Base-by-base conservation (phyloP, 371 early-diverging fungal species). In the Mucor piriformis region DNA sequence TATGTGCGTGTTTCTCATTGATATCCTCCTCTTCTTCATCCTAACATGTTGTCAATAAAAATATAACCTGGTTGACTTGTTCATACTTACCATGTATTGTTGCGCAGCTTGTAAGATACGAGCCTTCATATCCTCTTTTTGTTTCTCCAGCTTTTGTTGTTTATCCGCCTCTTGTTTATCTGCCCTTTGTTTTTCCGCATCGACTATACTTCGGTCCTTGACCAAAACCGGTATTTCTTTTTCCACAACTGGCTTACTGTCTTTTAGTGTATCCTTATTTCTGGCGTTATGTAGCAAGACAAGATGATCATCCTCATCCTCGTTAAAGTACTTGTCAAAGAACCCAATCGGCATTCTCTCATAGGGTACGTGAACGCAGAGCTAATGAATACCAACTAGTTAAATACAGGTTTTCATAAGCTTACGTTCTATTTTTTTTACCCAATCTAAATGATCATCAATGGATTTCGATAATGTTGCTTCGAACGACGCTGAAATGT, bases 311-410 rank as follows among this genome's bases (percentile, higher is more conserved):
- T 54, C 24, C 0, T 49, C 54, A 0, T 58, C 68, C 21, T 87
- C 84, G 24, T 76, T 79, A 54, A 77, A 85, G 5, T 80, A 64
- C 38, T 84, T 85, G 50, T 85, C 87, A 24, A 70, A 76, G 50
- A 83, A 84, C 24, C 85, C 85, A 24, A 77, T 47, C 0, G 87
- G 87, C 53, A 87, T 73, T 43, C 77, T 72, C 21, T 85, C 86
- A 43, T 82, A 79, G 40, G 83, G 81, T 1, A 82, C 62, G 64
- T 84, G 70, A 42, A 83, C 56, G 48, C 83, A 83, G 11, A 83
- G 70, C 84, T 83, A 63, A 5, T 37, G 18, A 32, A 20, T 44
- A 15, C 11, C 43, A 13, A 13, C 6, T 6, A 12, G 32, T 16
- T 11, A 7, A 42, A n/a, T 18, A 42, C 8, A 18, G n/a, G 18